Evolutionary conservation across 164 flowering plant species (phyloP), one percentile per base, ranked within the genome.

Genomic region (Vitis rotundifolia): DNA sequence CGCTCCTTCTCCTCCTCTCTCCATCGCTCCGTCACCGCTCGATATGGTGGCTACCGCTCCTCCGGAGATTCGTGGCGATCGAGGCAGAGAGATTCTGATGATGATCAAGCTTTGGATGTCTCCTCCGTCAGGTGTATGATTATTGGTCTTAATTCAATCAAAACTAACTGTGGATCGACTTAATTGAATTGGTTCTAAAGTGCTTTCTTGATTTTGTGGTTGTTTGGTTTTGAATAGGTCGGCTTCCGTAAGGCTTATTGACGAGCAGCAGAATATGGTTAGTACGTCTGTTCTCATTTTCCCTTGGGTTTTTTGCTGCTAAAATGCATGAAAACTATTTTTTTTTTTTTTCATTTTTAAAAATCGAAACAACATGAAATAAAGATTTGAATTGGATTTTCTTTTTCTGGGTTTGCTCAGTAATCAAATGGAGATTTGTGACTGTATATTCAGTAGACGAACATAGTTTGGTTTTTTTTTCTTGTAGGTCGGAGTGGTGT

Each of bases 201-300:
- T 58, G 54, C 16, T 26, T 22, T 50, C 71, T 61, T 44, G n/a
- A 12, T 66, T 48, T 63, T 15, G 66, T 64, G 47, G 66, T 61
- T 44, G 64, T 61, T 64, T 50, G 63, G 48, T 69, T 74, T 78
- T 66, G 12, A 49, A 62, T 70, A 90, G 98, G 88, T 89, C 96
- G 26, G 79, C 74, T 73, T 66, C 86, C 55, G 97, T 93, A 66
- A 85, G 98, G 83, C 86, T 93, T 11, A 89, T 93, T 26, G 97
- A 93, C 82, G 85, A 79, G 63, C 48, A 89, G 66, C 93, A 88
- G 70, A 89, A 88, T 48, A 91, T 89, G 97, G 98, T 91, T 22
- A 71, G 88, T 73, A 11, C 10, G 31, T 72, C 55, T 9, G 11
- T 44, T 60, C 51, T 56, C 59, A 49, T 5, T 49, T 18, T 11